Evolutionary conservation across 2,329 filamentous ascomycete species (phyloP).

Genomic region (Orbilia blumenaviensis): DNA sequence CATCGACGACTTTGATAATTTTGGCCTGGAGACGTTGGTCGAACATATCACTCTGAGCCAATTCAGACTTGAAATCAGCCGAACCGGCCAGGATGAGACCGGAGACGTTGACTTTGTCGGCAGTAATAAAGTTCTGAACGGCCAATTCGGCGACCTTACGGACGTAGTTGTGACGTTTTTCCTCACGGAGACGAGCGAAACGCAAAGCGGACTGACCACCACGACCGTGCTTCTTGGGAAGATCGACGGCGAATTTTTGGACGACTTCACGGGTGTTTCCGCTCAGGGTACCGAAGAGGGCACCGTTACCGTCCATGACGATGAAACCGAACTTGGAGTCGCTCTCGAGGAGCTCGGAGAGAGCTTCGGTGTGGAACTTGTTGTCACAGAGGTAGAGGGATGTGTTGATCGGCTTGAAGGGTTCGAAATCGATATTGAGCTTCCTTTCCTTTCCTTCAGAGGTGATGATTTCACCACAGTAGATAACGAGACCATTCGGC

Average conservation of each 20-base stretch:
- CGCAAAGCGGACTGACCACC: conserved; percentile 99
- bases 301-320: conserved; percentile 99
- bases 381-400: conserved; percentile 99
- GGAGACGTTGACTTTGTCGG: conserved; percentile 97
- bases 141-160: conserved; percentile 97
- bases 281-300: conserved; percentile 93
- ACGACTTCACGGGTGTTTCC: conserved; percentile 96
- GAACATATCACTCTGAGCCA: conserved; percentile 97
- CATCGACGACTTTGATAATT: conserved; percentile 99
- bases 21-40: conserved; percentile 89
- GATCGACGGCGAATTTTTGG: conserved; percentile 97
- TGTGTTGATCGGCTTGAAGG: conserved; percentile 99
- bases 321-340: conserved; percentile 99
- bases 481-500: conserved; percentile 95
- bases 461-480: conserved; percentile 99
- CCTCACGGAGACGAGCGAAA: conserved; percentile 98
- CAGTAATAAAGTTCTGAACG: conserved; percentile 98
- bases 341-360: conserved; percentile 95
- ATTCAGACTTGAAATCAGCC: conserved; percentile 99
- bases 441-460: conserved; percentile 98
- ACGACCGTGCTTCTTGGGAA: conserved; percentile 99
- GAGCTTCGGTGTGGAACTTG: conserved; percentile 98
- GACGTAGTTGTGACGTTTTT: conserved; percentile 99
- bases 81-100: conserved; percentile 95
- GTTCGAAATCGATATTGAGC: conserved; percentile 99